phyloP scores from a whole-genome alignment of 768 basidiomycete species.

The Kwoniella mangroviensis region DNA sequence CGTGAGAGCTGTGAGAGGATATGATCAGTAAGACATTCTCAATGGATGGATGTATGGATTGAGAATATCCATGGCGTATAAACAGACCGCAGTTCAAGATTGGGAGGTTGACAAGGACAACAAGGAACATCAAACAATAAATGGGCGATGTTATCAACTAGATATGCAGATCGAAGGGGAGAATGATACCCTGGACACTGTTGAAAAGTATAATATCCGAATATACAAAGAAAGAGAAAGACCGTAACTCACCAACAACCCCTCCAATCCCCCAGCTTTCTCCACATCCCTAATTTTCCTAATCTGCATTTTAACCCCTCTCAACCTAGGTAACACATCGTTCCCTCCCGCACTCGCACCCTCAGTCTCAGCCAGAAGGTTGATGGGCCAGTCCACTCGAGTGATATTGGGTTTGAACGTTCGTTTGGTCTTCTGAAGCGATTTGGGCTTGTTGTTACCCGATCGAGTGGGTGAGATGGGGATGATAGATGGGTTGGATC shows the following conservation, averaged over 20 bases:
- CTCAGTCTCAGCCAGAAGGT: conserved; percentile 9
- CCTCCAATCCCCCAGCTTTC: conserved; percentile 56
- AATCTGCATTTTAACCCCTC: conserved; percentile 54
- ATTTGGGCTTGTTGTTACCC: conserved; percentile 57
- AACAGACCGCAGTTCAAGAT: no score
- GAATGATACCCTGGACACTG: no score
- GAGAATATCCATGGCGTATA: no score
- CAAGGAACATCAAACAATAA: no score
- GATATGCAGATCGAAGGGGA: no score
- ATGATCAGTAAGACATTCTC: background rate
- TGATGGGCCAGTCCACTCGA: conserved; percentile 43
- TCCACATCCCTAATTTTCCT: conserved; percentile 49
- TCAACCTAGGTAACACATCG: conserved; percentile 23
- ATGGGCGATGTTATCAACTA: no score
- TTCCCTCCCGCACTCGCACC: background rate
- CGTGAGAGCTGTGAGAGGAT: conserved; percentile 41
- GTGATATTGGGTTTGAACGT: conserved; percentile 50
- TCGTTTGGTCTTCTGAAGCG: conserved; percentile 54
- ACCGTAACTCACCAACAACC: conserved; percentile 46
- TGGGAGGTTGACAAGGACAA: no score
- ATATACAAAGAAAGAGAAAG: background rate
- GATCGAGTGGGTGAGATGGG: conserved; percentile 43
- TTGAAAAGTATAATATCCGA: background rate
- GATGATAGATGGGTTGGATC: conserved; percentile 51
- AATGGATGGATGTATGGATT: no score